Evolutionary conservation across 2,329 filamentous ascomycete species (phyloP), one percentile per base, ranked within the genome.

Genomic region (Exserohilum turcica): DNA sequence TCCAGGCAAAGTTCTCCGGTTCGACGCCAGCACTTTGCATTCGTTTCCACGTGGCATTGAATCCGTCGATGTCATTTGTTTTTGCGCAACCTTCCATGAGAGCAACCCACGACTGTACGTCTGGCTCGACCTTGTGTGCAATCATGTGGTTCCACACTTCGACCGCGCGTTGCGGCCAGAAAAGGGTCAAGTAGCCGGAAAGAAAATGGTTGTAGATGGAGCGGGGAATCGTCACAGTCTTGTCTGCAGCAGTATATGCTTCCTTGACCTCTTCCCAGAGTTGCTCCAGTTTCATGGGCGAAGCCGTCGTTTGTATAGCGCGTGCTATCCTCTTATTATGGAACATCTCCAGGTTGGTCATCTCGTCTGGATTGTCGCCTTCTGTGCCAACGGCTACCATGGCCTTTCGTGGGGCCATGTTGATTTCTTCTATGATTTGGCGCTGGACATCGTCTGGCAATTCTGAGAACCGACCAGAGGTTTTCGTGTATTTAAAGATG

Each of bases 31-130:
- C 81, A 7, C 67, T 68, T 3, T 82, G 65, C 74, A 94, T 84
- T 58, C 82, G 84, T 0, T 74, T 61, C 90, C 91, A 95, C 28
- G 92, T 80, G 1, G 79, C 79, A 49, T 87, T 82, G 55, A 92
- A 78, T 18, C 81, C 84, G n/a, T 77, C 70, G 0, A 79, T 60
- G 62, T 91, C 86, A 48, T 79, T 79, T 43, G 84, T 80, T 43
- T 78, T 80, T 66, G 82, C 83, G 73, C 86, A 91, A 1, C 90
- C 90, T 50, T 84, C 80, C 60, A 94, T 83, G 82, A 94, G 88
- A 37, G 84, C 77, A 33, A 86, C 88, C 83, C 89, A 94, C 0
- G 89, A 88, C 61, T 78, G 81, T 48, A 87, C 64, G 6, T 81
- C 86, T 12, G 89, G 87, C 50, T 76, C 71, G 27, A 88, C 68